Base-by-base conservation (phyloP, 2,329 filamentous ascomycete species). In the Verticillium albo-atrum region DNA sequence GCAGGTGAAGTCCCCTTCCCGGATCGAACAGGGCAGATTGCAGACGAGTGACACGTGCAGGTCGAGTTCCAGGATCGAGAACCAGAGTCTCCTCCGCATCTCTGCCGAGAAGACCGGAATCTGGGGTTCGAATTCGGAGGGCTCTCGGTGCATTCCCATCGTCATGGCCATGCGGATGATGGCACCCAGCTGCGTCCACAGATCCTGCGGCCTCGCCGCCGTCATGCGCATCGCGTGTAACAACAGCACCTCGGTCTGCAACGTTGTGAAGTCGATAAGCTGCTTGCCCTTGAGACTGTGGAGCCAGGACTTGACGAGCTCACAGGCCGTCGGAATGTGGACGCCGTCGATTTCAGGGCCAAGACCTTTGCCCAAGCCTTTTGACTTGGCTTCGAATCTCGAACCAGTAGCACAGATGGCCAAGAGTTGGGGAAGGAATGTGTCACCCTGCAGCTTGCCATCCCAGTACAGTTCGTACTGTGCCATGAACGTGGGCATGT, bases 81-180 rank as follows among this genome's bases (percentile, higher is more conserved):
- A 83, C 82, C 82, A 85, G 26, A 85, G 67, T 60, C 79, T 76
- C n/a, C 82, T 75, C 34, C 82, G 73, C 61, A 80, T 75, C 68
- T 85, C 82, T n/a, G 77, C 78, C 52, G 78, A 74, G 64, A 83
- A 85, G 0, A 80, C 73, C 5, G 75, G 73, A 56, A 85, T 78
- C 30, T 78, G 75, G 3, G 74, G 72, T 27, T 76, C 74, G 58
- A 81, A 83, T 63, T 85, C 82, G 15, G 79, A 79, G 3, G 82
- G 81, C 57, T 85, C 82, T 4, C 82, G 77, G 64, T 85, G 82
- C 54, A 85, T 71, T 3, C 82, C 82, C 81, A 85, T 84, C 3
- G 79, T 81, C 82, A 85, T 85, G 30, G 81, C 82, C 73, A 82
- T 81, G 17, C 82, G 79, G 5, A 84, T 77, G 50, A 85, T 78